Conservation (phyloP, 2,329 filamentous ascomycete species). For the Alternaria dauci region DNA sequence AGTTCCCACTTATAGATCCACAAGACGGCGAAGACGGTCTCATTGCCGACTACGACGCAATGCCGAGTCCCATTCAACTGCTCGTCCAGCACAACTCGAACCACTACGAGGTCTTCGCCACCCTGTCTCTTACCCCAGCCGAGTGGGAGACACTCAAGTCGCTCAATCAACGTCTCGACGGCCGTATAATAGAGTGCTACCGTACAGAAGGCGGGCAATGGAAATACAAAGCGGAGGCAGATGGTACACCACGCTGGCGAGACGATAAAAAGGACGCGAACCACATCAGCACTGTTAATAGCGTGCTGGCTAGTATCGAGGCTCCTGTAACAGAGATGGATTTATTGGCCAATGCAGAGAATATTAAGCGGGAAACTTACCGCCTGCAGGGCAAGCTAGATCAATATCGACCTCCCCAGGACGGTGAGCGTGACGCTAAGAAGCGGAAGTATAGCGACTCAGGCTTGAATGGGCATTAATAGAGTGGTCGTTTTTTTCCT, state of each 20-base stretch:
- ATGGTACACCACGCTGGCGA: slow-evolving; percentile 74
- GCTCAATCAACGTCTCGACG: slow-evolving; percentile 78
- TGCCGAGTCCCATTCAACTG: slow-evolving; percentile 74
- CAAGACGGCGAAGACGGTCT: slow-evolving; percentile 72
- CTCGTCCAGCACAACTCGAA: slow-evolving; percentile 72
- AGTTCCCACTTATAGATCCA: slow-evolving; percentile 76
- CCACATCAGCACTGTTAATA: slow-evolving; percentile 82
- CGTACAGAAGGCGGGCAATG: slow-evolving; percentile 78
- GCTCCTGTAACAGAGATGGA: slow-evolving; percentile 86
- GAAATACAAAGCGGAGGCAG: slow-evolving; percentile 69
- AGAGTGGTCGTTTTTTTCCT: background rate
- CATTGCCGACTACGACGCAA: slow-evolving; percentile 78
- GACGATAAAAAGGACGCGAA: slow-evolving; percentile 95
- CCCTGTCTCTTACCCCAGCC: slow-evolving; percentile 71
- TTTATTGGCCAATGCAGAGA: slow-evolving; percentile 71
- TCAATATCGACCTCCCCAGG: slow-evolving; percentile 26
- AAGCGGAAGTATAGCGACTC: slow-evolving; percentile 43
- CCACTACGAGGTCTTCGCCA: slow-evolving; percentile 70
- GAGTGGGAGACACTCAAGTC: slow-evolving; percentile 88
- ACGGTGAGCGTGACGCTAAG: slow-evolving; percentile 40
- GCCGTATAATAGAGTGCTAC: slow-evolving; percentile 89
- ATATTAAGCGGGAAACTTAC: slow-evolving; percentile 86
- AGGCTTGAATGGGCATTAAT: slow-evolving; percentile 10
- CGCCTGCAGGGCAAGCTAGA: slow-evolving; percentile 57
- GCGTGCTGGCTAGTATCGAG: slow-evolving; percentile 87